Base-by-base conservation (phyloP, 2,329 filamentous ascomycete genomes). In the Stemphylium lycopersici region DNA sequence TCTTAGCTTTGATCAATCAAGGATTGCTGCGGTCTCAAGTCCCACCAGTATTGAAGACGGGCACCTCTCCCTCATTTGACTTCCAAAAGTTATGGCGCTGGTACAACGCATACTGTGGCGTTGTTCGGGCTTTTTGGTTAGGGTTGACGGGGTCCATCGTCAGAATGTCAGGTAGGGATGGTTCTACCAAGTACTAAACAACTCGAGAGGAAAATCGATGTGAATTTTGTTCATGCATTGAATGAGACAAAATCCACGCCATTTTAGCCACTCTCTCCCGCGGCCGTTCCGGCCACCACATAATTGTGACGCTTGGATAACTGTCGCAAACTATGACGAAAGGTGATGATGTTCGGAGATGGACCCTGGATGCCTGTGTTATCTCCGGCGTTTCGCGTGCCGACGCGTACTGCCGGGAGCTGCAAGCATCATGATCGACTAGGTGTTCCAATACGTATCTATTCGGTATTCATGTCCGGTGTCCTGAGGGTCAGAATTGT, bases 81-180 rank as follows among this genome's bases (percentile, higher is more conserved):
- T 79, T 79, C 80, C 79, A 83, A 65, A 85, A 84, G 58, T 81
- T 79, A 52, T 84, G 78, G 12, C 81, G 76, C 62, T 85, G 83
- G 62, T 84, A 84, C 7, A 83, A 71, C 10, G 74, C 79, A 73
- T 79, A 85, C 70, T 85, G 80, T 10, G 82, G 82, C 2, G 82
- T 84, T 31, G 72, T 77, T 56, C 83, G 74, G 46, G 70, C 68
- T 40, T 80, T 66, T 48, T 81, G 80, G 59, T 84, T 83, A 8
- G 80, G 79, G 54, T 81, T 83, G 4, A 78, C 79, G 7, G 79
- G 77, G 63, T 86, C 83, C 74, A 78, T 78, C 11, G 31, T 58
- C 16, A 26, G 16, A 43, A 18, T 16, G 11, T 29, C 20, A 36
- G 22, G 32, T 26, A 50, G 39, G 36, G 20, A 33, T 26, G 13